These are phyloP conservation scores for Kluyveromyces lactis DNA, from an alignment of 805 yeast species.

Conservation along the genomic window DNA sequence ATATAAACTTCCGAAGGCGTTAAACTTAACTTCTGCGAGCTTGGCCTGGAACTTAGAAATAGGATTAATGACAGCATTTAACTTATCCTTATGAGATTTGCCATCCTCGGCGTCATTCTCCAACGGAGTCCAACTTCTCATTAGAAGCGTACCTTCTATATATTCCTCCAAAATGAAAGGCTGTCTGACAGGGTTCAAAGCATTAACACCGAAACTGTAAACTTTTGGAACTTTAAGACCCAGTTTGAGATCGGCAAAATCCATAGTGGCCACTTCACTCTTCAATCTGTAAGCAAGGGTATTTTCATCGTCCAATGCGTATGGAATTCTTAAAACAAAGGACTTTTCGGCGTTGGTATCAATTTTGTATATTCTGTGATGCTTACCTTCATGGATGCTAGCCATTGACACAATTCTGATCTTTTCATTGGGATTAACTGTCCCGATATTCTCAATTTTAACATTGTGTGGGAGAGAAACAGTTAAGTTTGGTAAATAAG, in stretches of 20 bases:
- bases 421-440: slow-evolving; percentile 34
- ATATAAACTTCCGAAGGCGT: slow-evolving; percentile 73
- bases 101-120: slow-evolving; percentile 45
- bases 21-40: slow-evolving; percentile 51
- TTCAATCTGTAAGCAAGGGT: slow-evolving; percentile 61
- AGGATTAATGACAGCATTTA: slow-evolving; percentile 60
- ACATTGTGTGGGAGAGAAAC: slow-evolving; percentile 43
- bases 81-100: slow-evolving; percentile 38
- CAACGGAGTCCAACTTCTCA: slow-evolving; percentile 89
- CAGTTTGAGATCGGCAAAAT: slow-evolving; percentile 60
- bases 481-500: slow-evolving; percentile 33
- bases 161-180: slow-evolving; percentile 80
- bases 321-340: slow-evolving; percentile 79
- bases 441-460: slow-evolving; percentile 36
- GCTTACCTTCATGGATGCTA: slow-evolving; percentile 90
- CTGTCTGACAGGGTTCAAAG: slow-evolving; percentile 52
- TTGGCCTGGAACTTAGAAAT: slow-evolving; percentile 57
- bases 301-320: slow-evolving; percentile 59
- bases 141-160: slow-evolving; percentile 70
- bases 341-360: slow-evolving; percentile 52
- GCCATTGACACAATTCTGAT: slow-evolving; percentile 60
- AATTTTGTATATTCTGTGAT: slow-evolving; percentile 76
- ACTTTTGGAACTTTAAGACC: slow-evolving; percentile 68
- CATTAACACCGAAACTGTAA: slow-evolving; percentile 51
- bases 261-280: slow-evolving; percentile 91